Percentiles rank a stretch among this genome's conserved stretches.
phyloP scores from a whole-genome alignment of 2,329 filamentous ascomycete species.

The Fusarium nanum region DNA sequence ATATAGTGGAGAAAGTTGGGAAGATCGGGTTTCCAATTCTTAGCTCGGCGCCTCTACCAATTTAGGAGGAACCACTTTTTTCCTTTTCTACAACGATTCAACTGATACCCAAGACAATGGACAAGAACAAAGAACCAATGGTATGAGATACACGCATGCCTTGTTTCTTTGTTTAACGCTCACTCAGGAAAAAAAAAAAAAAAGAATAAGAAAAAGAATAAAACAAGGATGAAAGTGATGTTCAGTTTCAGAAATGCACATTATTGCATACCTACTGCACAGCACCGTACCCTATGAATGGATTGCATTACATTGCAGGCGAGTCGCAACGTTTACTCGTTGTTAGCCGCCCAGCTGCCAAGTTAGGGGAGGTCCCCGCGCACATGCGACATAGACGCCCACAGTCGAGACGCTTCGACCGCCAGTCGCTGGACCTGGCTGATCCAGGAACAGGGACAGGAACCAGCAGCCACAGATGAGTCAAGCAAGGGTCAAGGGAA shows the following conservation, averaged over 20 bases:
- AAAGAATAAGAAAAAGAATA: background rate
- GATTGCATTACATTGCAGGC: background rate
- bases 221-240: background rate
- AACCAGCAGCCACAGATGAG: background rate
- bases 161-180: background rate
- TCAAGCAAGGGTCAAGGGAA: constrained; percentile 23
- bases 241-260: background rate
- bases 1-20: constrained; percentile 5
- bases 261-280: background rate
- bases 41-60: constrained; percentile 18
- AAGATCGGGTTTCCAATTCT: constrained; percentile 37
- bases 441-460: background rate
- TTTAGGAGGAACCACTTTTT: constrained; percentile 26
- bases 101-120: background rate
- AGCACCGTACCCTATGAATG: background rate
- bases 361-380: constrained; percentile 21
- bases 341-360: constrained; percentile 31
- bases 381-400: constrained; percentile 43
- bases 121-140: constrained; percentile 1
- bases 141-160: constrained; percentile 8
- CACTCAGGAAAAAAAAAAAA: background rate
- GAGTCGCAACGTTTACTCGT: background rate
- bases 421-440: constrained; percentile 29
- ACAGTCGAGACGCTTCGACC: constrained; percentile 41
- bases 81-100: constrained; percentile 3